Base-by-base conservation (phyloP, 495 filamentous ascomycete species). In the Baudoinia panamericana region DNA sequence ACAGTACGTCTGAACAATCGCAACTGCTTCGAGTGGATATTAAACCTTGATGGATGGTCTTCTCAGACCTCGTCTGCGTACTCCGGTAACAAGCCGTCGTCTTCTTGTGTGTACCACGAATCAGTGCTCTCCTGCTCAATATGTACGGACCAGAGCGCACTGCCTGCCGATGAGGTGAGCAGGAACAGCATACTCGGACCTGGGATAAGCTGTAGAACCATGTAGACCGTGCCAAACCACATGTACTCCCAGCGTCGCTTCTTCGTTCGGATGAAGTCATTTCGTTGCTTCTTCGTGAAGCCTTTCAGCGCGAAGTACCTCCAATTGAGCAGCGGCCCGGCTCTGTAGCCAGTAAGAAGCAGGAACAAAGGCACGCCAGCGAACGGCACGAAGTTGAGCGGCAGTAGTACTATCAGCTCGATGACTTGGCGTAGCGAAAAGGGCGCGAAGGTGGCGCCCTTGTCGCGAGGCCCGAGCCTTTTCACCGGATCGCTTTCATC, bases 121-220 rank as follows among this genome's bases (percentile, higher is more conserved):
- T 48, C 13, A n/a, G 15, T 30, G 19, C 12, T 30, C 41, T 60
- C 45, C 20, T 62, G 60, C 53, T 80, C 75, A 4, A 80, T 55
- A 30, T 69, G 65, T 9, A 67, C 68, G 10, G 66, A 72, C 76
- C 75, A 80, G 27, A 81, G 55, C 4, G 75, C 74, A 41, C 70
- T 68, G 9, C 76, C 75, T 37, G 68, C 67, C 16, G 76, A 73
- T 18, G 73, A 76, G 13, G 76, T 77, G 52, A 81, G 60, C 21
- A 81, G 60, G 49, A 81, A 81, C 18, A 78, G 55, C 75, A 81
- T 80, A 31, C 70, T 75, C 30, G 78, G 56, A 2, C 70, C 64
- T 9, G 76, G 76, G 17, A 80, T 59, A 18, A 81, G 56, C 52
- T 81, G 76, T 22, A 81, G 56, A 12, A 75, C 30, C 43, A 80